Percentiles rank a stretch among this genome's conserved stretches.
phyloP scores from a whole-genome alignment of 2,329 filamentous ascomycete species.

The Epichloe sp. region DNA sequence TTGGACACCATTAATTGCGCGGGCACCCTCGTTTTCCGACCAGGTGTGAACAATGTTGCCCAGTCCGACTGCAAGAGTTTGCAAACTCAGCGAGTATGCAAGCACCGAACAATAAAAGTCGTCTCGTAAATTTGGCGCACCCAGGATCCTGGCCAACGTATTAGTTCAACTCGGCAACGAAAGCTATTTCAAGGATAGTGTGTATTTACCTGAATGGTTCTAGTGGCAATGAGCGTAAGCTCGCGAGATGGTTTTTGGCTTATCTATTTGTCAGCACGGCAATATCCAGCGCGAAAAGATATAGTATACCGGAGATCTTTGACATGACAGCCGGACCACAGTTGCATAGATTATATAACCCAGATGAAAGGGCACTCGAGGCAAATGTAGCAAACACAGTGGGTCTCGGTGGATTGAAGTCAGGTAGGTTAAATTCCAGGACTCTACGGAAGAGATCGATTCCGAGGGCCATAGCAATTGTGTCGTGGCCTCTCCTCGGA shows the following conservation, averaged over 20 bases:
- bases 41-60: constrained; percentile 72
- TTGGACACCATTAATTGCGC: constrained; percentile 25
- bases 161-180: neutral
- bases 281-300: neutral
- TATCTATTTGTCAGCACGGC: neutral
- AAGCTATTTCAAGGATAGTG: neutral
- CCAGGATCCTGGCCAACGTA: constrained; percentile 49
- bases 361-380: neutral
- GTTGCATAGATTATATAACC: neutral
- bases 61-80: constrained; percentile 73
- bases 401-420: neutral
- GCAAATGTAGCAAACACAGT: constrained; percentile 12
- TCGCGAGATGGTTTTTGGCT: constrained; percentile 3
- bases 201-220: constrained; percentile 61
- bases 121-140: constrained; percentile 78
- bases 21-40: constrained; percentile 62
- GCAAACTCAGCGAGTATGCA: constrained; percentile 64
- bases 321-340: neutral
- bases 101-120: constrained; percentile 93
- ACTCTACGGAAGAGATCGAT: constrained; percentile 58
- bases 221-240: constrained; percentile 42
- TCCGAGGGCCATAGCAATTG: constrained; percentile 69
- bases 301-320: neutral
- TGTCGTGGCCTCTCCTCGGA: constrained; percentile 51
- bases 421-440: constrained; percentile 36